Conservation (phyloP, 2,329 filamentous ascomycete species). For the Fusarium sp. region DNA sequence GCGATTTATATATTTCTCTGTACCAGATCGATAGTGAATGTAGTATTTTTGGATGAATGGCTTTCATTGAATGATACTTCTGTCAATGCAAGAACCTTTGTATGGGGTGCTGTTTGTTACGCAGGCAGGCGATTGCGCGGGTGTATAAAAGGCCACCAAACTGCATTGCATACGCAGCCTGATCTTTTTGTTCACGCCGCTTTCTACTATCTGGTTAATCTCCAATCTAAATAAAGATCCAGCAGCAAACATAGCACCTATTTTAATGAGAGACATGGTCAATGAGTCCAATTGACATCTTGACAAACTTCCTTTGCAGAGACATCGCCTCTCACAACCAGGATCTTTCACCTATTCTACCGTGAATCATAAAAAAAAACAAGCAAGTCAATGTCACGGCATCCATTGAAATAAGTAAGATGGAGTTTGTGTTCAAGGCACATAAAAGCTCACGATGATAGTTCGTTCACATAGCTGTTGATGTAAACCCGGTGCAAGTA, state of each 20-base stretch:
- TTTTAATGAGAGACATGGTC: not conserved
- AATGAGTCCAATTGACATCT: not conserved
- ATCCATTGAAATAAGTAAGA: no score
- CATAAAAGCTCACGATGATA: no score
- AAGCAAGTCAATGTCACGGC: not conserved
- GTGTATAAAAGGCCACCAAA: not conserved
- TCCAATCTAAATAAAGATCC: not conserved
- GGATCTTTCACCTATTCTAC: not conserved
- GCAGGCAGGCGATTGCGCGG: not conserved
- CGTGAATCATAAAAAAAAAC: fast-evolving
- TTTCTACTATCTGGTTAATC: no score
- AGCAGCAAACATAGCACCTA: not conserved
- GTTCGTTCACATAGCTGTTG: no score
- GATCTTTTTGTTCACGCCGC: not conserved
- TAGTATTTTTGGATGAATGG: no score
- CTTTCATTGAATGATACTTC: not conserved
- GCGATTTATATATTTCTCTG: not conserved
- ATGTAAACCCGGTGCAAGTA: no score
- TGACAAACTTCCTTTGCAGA: not conserved
- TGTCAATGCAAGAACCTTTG: not conserved
- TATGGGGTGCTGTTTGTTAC: not conserved
- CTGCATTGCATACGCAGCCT: not conserved
- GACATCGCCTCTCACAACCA: fast-evolving
- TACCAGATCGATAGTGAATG: not conserved
- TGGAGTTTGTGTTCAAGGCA: no score